phyloP scores from a whole-genome alignment of 768 basidiomycete genomes.

The Glaciozyma antarctica region DNA sequence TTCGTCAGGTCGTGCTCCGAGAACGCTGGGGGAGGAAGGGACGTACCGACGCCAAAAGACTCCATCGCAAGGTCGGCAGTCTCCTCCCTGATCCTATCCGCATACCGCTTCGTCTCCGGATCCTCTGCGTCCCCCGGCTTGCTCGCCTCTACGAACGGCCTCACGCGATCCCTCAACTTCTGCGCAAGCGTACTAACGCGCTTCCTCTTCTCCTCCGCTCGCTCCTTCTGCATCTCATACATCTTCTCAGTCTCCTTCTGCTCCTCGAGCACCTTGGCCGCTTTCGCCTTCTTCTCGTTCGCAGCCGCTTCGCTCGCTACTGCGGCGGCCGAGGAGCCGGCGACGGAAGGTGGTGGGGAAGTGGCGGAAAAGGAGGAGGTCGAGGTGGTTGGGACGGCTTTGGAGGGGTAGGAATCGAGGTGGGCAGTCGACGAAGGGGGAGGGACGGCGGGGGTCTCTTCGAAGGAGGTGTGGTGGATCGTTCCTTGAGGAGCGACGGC shows the following conservation, averaged over 20 bases:
- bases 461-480: neutral
- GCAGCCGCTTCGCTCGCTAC: conserved; percentile 16
- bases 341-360: conserved; percentile 10
- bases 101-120: conserved; percentile 69
- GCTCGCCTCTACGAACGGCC: conserved; percentile 78
- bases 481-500: neutral
- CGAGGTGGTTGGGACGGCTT: neutral
- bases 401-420: conserved; percentile 27
- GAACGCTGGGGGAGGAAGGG: conserved; percentile 17
- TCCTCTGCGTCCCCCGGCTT: conserved; percentile 48
- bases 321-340: conserved; percentile 31
- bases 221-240: conserved; percentile 57
- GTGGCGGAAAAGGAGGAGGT: conserved; percentile 20
- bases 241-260: conserved; percentile 69
- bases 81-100: conserved; percentile 65
- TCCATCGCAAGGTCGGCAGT: conserved; percentile 93
- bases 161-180: conserved; percentile 72
- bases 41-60: conserved; percentile 90
- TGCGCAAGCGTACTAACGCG: conserved; percentile 63
- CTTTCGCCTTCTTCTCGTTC: conserved; percentile 36
- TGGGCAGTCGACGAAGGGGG: neutral
- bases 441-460: neutral
- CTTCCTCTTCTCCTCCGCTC: conserved; percentile 65
- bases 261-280: conserved; percentile 50
- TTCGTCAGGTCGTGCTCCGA: neutral